Conservation (phyloP, 1,139 yeast species). For the Suhomyces panamericanus region DNA sequence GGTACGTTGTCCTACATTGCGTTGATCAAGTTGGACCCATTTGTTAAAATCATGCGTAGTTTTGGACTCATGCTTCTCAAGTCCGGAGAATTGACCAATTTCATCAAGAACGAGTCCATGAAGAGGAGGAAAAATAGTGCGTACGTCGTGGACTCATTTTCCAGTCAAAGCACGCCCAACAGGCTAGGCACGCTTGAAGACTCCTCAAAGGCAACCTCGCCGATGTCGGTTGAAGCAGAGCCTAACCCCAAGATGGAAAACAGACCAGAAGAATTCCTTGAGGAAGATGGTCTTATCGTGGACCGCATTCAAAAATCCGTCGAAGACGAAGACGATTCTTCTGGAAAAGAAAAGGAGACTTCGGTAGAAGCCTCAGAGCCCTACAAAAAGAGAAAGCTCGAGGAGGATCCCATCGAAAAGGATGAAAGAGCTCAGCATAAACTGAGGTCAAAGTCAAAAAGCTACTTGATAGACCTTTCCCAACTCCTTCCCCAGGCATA, state of each 20-base stretch:
- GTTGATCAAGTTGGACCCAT: conserved; percentile 44
- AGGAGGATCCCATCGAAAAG: background rate
- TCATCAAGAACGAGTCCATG: conserved; percentile 25
- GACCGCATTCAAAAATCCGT: conserved; percentile 16
- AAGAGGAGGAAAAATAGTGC: conserved; percentile 14
- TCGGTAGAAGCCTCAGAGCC: background rate
- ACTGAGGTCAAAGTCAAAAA: background rate
- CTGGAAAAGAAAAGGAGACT: conserved; percentile 15
- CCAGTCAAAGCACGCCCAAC: conserved; percentile 3
- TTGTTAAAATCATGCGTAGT: conserved; percentile 39
- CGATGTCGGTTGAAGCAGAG: background rate
- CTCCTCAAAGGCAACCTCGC: conserved; percentile 1
- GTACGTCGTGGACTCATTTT: background rate
- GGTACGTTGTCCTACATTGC: conserved; percentile 48
- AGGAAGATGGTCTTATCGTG: conserved; percentile 23
- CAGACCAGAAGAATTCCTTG: conserved; percentile 17
- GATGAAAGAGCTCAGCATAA: background rate
- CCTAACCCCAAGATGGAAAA: conserved; percentile 5
- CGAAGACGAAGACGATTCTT: conserved; percentile 18
- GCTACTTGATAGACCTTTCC: conserved; percentile 4
- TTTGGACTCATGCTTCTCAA: conserved; percentile 37
- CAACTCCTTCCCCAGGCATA: conserved; percentile 25
- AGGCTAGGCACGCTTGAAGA: background rate
- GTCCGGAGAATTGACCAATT: conserved; percentile 40
- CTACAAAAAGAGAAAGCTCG: background rate